These are phyloP conservation scores for Leucocoprinus leucothites DNA, from an alignment of 768 basidiomycete species.

Conservation along the genomic window DNA sequence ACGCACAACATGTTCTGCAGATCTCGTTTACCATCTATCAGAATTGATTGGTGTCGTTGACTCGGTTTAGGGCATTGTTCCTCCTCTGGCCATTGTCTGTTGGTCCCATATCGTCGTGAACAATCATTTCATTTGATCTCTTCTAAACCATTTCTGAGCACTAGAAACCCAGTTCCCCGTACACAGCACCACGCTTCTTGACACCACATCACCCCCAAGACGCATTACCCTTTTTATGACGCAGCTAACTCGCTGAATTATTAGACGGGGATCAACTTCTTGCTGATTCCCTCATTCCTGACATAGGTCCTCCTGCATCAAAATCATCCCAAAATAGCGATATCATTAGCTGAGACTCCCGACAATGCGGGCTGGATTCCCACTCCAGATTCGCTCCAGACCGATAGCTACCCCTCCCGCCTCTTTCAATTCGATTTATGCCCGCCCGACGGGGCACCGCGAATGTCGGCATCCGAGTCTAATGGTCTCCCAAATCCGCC, in stretches of 20 bases:
- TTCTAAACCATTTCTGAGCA: no score
- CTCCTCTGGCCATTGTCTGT: neutral
- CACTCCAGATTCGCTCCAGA: neutral
- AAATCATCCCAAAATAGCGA: neutral
- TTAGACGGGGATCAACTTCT: neutral
- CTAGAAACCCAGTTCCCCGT: no score
- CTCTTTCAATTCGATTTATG: no score
- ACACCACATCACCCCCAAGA: neutral
- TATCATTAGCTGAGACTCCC: neutral
- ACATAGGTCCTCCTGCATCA: neutral
- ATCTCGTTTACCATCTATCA: slow-evolving; percentile 1
- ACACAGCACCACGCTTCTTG: no score
- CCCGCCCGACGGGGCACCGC: no score
- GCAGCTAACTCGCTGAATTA: no score
- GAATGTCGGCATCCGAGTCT: no score
- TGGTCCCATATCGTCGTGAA: neutral
- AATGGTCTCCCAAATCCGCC: no score
- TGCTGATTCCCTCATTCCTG: neutral
- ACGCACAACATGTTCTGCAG: no score
- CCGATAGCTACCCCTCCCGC: no score
- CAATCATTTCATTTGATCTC: neutral
- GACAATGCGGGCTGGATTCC: neutral
- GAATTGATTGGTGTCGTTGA: neutral
- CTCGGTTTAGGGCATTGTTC: neutral
- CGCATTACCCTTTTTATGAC: neutral